phyloP scores from a whole-genome alignment of 2,329 filamentous ascomycete species.

The Hypoxylon sp. region DNA sequence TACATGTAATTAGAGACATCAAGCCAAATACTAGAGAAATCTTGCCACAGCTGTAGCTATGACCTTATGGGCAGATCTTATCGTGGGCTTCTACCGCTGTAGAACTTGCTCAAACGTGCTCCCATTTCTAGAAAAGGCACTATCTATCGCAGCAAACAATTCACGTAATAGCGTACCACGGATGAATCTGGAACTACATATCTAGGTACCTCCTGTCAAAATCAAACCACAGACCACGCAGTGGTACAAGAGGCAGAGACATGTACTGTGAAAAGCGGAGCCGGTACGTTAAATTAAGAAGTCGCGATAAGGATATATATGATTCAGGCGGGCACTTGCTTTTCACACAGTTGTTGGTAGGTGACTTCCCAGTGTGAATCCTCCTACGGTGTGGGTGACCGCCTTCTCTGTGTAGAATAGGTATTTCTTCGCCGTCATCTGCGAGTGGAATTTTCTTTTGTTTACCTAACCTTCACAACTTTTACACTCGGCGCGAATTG shows the following conservation, averaged over 20 bases:
- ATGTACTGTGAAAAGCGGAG: neutral
- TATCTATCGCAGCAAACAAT: constrained; percentile 8
- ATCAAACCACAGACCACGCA: constrained; percentile 11
- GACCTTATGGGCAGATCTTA: neutral
- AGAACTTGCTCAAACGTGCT: constrained; percentile 42
- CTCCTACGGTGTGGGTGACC: neutral
- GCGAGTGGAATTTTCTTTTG: constrained; percentile 6
- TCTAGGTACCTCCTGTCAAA: neutral
- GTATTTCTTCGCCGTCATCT: neutral
- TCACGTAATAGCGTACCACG: constrained; percentile 12
- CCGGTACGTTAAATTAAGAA: neutral
- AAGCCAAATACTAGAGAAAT: neutral
- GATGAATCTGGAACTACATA: neutral
- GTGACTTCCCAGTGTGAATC: neutral
- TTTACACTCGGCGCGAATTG: neutral
- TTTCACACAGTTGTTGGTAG: neutral
- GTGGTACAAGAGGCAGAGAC: constrained; percentile 11
- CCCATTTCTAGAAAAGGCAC: constrained; percentile 11
- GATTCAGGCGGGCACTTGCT: neutral
- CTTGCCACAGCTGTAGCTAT: neutral
- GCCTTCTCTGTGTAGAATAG: neutral
- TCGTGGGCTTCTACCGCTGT: neutral
- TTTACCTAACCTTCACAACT: neutral
- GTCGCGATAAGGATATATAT: constrained; percentile 1
- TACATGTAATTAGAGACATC: neutral